Percentiles rank a stretch among this genome's conserved stretches.
Evolutionary conservation across 1,284 basidiomycete genomes (phyloP).

Genomic region (Thecaphora thlaspeos): DNA sequence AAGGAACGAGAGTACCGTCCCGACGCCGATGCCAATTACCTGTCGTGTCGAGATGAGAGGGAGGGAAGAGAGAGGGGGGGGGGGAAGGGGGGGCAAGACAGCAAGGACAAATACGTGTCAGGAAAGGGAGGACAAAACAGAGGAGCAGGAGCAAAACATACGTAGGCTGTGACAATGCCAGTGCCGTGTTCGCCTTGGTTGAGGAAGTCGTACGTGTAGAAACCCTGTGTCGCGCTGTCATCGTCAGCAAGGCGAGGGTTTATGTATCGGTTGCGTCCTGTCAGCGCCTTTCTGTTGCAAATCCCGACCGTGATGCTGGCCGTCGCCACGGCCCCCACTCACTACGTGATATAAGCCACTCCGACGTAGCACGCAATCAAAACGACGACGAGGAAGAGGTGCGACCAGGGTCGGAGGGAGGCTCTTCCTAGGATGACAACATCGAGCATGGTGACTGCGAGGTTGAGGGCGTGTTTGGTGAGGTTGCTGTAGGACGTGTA

Average conservation of each 20-base stretch:
- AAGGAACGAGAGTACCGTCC: conserved; percentile 24
- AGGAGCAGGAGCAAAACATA: not conserved
- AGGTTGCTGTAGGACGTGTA: conserved; percentile 68
- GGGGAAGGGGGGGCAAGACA: no score
- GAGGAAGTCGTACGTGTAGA: conserved; percentile 36
- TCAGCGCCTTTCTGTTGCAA: no score
- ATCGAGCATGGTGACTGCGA: conserved; percentile 65
- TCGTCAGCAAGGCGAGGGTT: no score
- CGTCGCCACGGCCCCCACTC: not conserved
- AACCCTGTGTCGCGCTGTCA: conserved; percentile 5
- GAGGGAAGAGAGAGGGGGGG: no score
- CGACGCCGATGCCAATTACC: conserved; percentile 26
- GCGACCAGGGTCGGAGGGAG: conserved; percentile 64
- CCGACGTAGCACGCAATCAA: conserved; percentile 66
- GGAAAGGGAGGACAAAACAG: not conserved
- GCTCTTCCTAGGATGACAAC: conserved; percentile 63
- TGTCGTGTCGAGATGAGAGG: not conserved
- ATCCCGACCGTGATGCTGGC: no score
- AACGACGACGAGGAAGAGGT: conserved; percentile 62
- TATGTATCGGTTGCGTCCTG: no score
- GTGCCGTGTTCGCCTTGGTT: conserved; percentile 27
- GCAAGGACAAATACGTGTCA: not conserved
- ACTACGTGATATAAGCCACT: conserved; percentile 56
- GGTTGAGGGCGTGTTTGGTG: conserved; percentile 68
- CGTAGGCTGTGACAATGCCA: conserved; percentile 19